Conservation (phyloP, 768 basidiomycete genomes). For the Sarcodon sp. region DNA sequence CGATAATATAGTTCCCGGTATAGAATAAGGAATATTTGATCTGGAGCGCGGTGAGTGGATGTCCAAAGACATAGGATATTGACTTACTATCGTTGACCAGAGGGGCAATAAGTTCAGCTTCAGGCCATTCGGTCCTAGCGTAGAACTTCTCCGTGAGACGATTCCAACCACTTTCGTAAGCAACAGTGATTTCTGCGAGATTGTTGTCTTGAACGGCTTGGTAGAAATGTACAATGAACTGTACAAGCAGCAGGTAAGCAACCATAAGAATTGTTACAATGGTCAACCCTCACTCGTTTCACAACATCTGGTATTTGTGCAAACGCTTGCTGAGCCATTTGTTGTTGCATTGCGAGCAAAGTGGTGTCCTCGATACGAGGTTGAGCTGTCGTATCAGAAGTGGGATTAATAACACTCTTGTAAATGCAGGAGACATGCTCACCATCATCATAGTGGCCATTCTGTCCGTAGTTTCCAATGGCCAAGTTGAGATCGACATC, state of each 20-base stretch:
- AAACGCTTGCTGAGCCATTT: slow-evolving; percentile 78
- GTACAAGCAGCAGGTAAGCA: slow-evolving; percentile 1
- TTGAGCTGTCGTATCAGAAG: slow-evolving; percentile 21
- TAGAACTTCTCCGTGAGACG: slow-evolving; percentile 95
- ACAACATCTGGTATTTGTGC: slow-evolving; percentile 80
- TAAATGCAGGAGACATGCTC: slow-evolving; percentile 6
- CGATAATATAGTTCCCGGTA: slow-evolving; percentile 95
- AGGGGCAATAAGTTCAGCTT: slow-evolving; percentile 90
- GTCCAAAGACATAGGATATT: background rate
- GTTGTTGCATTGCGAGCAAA: slow-evolving; percentile 63
- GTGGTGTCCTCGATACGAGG: slow-evolving; percentile 63
- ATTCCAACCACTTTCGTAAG: slow-evolving; percentile 97
- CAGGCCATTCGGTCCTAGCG: slow-evolving; percentile 90
- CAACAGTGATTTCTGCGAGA: slow-evolving; percentile 77
- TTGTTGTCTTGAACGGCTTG: slow-evolving; percentile 89
- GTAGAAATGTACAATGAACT: slow-evolving; percentile 96
- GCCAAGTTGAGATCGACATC: slow-evolving; percentile 62
- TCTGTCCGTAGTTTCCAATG: slow-evolving; percentile 59
- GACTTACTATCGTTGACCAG: slow-evolving; percentile 81
- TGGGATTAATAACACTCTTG: slow-evolving; percentile 1
- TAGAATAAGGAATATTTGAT: slow-evolving; percentile 91
- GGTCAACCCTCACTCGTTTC: slow-evolving; percentile 49
- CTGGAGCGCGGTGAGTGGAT: slow-evolving; percentile 19
- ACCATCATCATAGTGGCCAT: slow-evolving; percentile 59
- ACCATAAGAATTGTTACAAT: background rate